A percentile compares a stretch with the other conserved stretches of the same genome.
Conservation (phyloP, 1,284 basidiomycete species). For the Grifola frondosa region DNA sequence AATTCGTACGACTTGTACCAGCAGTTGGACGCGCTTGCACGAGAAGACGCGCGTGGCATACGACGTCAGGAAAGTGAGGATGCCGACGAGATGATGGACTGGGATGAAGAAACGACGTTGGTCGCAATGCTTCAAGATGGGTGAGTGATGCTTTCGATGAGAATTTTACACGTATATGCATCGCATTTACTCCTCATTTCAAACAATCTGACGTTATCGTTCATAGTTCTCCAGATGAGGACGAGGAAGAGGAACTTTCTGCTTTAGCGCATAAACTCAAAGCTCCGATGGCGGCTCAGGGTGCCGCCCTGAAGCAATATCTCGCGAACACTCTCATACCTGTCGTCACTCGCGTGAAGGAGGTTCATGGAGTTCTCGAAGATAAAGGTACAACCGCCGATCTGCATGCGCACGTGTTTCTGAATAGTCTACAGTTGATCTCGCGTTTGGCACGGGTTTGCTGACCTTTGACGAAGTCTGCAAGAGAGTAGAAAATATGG, state of each 20-base stretch:
- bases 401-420: slow-evolving; percentile 3
- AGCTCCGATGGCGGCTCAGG: slow-evolving; percentile 44
- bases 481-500: slow-evolving; percentile 47
- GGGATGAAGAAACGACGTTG: slow-evolving; percentile 58
- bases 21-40: slow-evolving; percentile 17
- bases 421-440: slow-evolving; percentile 38
- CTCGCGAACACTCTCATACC: slow-evolving; percentile 53
- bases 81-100: slow-evolving; percentile 40
- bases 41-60: slow-evolving; percentile 13
- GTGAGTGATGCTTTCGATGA: slow-evolving; percentile 28
- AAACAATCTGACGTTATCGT: too few species aligned
- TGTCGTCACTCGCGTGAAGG: slow-evolving; percentile 48
- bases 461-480: slow-evolving; percentile 53
- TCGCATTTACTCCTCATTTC: not conserved
- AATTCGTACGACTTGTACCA: slow-evolving; percentile 15
- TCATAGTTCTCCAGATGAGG: slow-evolving; percentile 20
- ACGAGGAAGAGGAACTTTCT: slow-evolving; percentile 37
- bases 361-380: slow-evolving; percentile 42
- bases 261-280: slow-evolving; percentile 49
- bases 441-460: slow-evolving; percentile 45
- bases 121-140: slow-evolving; percentile 51
- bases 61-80: slow-evolving; percentile 19
- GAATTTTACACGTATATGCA: not conserved
- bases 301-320: slow-evolving; percentile 45
- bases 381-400: slow-evolving; percentile 30